phyloP scores from a whole-genome alignment of 1,284 basidiomycete genomes.

The Chiua sp. region DNA sequence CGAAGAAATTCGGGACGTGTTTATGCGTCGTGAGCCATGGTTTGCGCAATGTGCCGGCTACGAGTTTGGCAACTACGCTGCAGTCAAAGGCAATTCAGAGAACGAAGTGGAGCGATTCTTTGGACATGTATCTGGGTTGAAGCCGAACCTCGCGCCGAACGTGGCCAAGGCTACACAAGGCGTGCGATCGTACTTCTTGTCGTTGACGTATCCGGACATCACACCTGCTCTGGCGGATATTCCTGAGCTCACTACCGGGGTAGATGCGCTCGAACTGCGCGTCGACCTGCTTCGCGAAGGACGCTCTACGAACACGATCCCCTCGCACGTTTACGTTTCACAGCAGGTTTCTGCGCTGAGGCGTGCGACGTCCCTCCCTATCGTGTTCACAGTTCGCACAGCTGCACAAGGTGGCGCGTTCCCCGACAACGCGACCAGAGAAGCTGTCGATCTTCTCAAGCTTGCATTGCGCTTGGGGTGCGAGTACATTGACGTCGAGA shows the following conservation, averaged over 20 bases:
- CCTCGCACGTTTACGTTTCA: constrained; percentile 77
- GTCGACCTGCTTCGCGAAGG: constrained; percentile 85
- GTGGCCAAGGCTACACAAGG: constrained; percentile 48
- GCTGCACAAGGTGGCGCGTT: constrained; percentile 91
- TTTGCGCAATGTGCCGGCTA: constrained; percentile 86
- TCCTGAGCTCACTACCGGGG: constrained; percentile 80
- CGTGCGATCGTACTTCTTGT: constrained; percentile 87
- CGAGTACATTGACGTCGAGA: constrained; percentile 95
- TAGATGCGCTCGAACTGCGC: constrained; percentile 92
- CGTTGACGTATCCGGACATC: constrained; percentile 91
- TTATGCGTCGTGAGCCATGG: constrained; percentile 84
- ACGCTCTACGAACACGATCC: constrained; percentile 55
- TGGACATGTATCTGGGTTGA: constrained; percentile 82
- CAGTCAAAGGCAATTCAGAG: constrained; percentile 32
- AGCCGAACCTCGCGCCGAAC: constrained; percentile 69
- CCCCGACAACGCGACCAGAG: constrained; percentile 78
- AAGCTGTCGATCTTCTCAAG: constrained; percentile 80
- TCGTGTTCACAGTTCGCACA: constrained; percentile 93
- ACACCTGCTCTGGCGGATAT: constrained; percentile 73
- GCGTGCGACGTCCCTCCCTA: constrained; percentile 80
- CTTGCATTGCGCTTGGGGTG: constrained; percentile 85
- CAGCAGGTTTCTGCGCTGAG: constrained; percentile 85
- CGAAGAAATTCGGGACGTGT: constrained; percentile 86
- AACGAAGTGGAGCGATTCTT: constrained; percentile 80
- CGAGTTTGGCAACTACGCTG: constrained; percentile 84